Conservation (phyloP, 768 basidiomycete genomes). For the Termitomyces sp. region DNA sequence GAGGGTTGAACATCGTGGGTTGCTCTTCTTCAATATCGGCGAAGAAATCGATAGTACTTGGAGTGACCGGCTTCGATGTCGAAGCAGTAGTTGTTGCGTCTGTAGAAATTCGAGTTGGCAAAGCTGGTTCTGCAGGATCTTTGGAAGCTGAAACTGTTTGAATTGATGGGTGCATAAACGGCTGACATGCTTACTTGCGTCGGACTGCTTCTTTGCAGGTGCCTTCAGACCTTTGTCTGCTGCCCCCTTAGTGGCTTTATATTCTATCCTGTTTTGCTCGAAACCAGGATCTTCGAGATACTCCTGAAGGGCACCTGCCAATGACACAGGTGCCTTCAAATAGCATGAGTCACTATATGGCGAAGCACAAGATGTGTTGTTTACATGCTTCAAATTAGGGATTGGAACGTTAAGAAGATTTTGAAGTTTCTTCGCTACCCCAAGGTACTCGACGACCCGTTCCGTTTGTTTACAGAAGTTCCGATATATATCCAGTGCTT, state of each 20-base stretch:
- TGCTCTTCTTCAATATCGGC: constrained; percentile 79
- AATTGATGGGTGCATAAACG: constrained; percentile 6
- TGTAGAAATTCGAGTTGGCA: constrained; percentile 2
- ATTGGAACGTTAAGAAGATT: constrained; percentile 91
- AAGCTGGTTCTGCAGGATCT: neutral
- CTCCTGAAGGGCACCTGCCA: constrained; percentile 92
- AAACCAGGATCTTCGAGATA: constrained; percentile 97
- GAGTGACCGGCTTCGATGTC: constrained; percentile 3
- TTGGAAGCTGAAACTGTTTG: neutral
- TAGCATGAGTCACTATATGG: neutral
- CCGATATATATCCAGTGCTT: constrained; percentile 84
- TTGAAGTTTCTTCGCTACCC: constrained; percentile 88
- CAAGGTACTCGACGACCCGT: constrained; percentile 85
- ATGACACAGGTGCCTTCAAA: constrained; percentile 81
- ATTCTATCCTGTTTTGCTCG: constrained; percentile 91
- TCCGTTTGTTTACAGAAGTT: constrained; percentile 94
- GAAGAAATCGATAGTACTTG: constrained; percentile 74
- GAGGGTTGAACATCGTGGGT: constrained; percentile 63
- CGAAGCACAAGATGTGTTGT: constrained; percentile 16
- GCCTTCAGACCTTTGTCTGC: constrained; percentile 36
- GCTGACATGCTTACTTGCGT: constrained; percentile 20
- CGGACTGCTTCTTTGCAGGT: constrained; percentile 17
- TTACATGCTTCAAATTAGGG: constrained; percentile 86
- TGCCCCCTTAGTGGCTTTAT: constrained; percentile 73
- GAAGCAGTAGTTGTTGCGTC: constrained; percentile 13